Percentiles rank a stretch among this genome's conserved stretches.
Evolutionary conservation across 2,329 filamentous ascomycete genomes (phyloP).

Genomic region (Helotiales sp.): DNA sequence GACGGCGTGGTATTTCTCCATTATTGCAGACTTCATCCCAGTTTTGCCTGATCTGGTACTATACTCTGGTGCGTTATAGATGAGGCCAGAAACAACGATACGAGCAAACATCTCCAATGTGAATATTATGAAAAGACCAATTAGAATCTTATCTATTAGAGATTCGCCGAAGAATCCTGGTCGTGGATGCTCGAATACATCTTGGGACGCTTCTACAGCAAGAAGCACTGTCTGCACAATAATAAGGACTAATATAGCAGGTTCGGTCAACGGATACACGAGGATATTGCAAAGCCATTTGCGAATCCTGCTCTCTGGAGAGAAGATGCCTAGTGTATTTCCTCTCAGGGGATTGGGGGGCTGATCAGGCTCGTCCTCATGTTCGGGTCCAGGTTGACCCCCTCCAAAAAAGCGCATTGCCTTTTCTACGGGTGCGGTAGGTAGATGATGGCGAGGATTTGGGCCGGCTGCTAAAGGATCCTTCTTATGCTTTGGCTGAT

Average conservation of each 20-base stretch:
- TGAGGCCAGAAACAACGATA: constrained; percentile 88
- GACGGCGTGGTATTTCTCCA: constrained; percentile 73
- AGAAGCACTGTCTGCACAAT: constrained; percentile 86
- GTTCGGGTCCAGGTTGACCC: constrained; percentile 18
- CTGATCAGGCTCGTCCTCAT: constrained; percentile 32
- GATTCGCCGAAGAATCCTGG: constrained; percentile 64
- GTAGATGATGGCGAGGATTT: constrained; percentile 22
- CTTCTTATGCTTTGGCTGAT: constrained; percentile 27
- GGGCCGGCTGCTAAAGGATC: constrained; percentile 37
- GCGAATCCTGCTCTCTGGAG: constrained; percentile 73
- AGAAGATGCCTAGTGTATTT: constrained; percentile 81
- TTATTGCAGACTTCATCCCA: constrained; percentile 71
- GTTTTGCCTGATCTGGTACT: constrained; percentile 82
- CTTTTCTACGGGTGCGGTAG: constrained; percentile 34
- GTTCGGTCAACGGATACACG: constrained; percentile 84
- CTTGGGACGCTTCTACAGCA: constrained; percentile 75
- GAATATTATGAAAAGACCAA: constrained; percentile 85
- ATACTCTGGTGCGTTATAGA: constrained; percentile 88
- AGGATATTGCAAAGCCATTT: constrained; percentile 77
- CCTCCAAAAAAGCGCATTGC: constrained; percentile 28
- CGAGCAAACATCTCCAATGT: constrained; percentile 81
- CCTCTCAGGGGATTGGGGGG: constrained; percentile 80
- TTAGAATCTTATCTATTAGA: constrained; percentile 52
- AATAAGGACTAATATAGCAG: constrained; percentile 82
- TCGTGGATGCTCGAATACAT: constrained; percentile 64